phyloP scores from a whole-genome alignment of 768 basidiomycete genomes.

The Daedaleopsis sinensis region DNA sequence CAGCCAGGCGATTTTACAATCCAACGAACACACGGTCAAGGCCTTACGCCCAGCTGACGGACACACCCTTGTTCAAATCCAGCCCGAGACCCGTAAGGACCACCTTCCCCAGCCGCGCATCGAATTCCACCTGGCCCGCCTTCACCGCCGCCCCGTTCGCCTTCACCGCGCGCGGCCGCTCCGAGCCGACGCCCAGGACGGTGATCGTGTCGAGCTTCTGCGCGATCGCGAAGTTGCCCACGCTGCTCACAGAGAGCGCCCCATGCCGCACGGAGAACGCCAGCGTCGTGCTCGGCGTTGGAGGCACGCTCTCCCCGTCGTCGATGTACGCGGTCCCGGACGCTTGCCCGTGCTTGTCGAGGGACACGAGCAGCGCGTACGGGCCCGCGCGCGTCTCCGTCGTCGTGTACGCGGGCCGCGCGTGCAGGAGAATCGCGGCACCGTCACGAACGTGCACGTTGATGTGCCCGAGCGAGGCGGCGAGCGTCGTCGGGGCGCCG shows the following conservation, averaged over 20 bases:
- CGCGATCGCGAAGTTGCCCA: constrained; percentile 44
- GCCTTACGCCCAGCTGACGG: constrained; percentile 40
- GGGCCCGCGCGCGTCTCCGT: constrained; percentile 65
- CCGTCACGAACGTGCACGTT: constrained; percentile 77
- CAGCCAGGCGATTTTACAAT: background rate
- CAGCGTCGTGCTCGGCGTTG: constrained; percentile 54
- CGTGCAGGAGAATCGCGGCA: constrained; percentile 64
- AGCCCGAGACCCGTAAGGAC: constrained; percentile 40
- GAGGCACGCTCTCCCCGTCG: constrained; percentile 65
- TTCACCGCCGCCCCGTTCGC: constrained; percentile 24
- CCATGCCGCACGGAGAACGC: constrained; percentile 43
- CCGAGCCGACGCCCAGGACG: constrained; percentile 50
- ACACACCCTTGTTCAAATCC: constrained; percentile 47
- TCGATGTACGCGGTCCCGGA: constrained; percentile 68
- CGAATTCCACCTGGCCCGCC: constrained; percentile 42
- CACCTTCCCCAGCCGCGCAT: constrained; percentile 42
- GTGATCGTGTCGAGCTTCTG: constrained; percentile 57
- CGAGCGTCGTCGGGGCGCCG: constrained; percentile 50
- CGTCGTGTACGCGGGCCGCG: constrained; percentile 66
- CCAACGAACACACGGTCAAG: background rate
- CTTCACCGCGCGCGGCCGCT: constrained; percentile 42
- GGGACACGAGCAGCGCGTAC: constrained; percentile 64
- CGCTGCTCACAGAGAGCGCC: constrained; percentile 40
- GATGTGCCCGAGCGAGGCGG: constrained; percentile 75
- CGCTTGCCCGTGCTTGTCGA: constrained; percentile 49